Percentiles rank a stretch among this genome's conserved stretches.
Evolutionary conservation across 768 basidiomycete species (phyloP).

Genomic region (Sarcomyxa edulis): DNA sequence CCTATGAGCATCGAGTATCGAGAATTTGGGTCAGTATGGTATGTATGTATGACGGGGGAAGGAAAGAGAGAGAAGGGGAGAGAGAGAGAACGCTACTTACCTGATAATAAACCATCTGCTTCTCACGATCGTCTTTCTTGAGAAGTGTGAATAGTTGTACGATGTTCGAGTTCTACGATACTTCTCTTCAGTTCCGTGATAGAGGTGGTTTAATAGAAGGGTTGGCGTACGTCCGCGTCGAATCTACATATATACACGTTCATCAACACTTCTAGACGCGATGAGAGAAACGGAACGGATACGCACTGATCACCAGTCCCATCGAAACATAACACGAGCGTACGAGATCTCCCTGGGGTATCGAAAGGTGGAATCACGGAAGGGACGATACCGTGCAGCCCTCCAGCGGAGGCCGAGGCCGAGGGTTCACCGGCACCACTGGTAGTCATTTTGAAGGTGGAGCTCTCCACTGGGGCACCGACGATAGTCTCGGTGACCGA

Average conservation of each 20-base stretch:
- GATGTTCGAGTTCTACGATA: constrained; percentile 43
- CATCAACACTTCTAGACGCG: too few species aligned
- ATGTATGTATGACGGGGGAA: neutral
- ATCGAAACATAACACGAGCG: constrained; percentile 51
- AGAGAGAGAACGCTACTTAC: constrained; percentile 15
- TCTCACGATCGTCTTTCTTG: constrained; percentile 44
- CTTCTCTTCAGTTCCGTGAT: neutral
- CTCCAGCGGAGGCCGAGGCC: too few species aligned
- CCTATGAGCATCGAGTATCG: neutral
- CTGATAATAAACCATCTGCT: constrained; percentile 60
- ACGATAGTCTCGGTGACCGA: too few species aligned
- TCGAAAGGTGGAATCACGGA: constrained; percentile 39
- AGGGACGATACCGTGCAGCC: too few species aligned
- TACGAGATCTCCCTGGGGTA: constrained; percentile 29
- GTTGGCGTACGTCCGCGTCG: too few species aligned
- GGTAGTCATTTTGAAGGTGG: too few species aligned
- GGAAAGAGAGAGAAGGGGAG: neutral
- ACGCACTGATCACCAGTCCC: constrained; percentile 50
- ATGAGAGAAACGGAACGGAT: neutral
- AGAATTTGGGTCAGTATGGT: neutral
- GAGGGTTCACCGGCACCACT: too few species aligned
- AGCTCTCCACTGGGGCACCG: too few species aligned
- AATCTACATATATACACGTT: too few species aligned
- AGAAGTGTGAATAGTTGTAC: constrained; percentile 44
- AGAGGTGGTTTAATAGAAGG: too few species aligned